Evolutionary conservation across 176 grass and related monocot genomes (phyloP).

Genomic region (Aegilops bicornis): DNA sequence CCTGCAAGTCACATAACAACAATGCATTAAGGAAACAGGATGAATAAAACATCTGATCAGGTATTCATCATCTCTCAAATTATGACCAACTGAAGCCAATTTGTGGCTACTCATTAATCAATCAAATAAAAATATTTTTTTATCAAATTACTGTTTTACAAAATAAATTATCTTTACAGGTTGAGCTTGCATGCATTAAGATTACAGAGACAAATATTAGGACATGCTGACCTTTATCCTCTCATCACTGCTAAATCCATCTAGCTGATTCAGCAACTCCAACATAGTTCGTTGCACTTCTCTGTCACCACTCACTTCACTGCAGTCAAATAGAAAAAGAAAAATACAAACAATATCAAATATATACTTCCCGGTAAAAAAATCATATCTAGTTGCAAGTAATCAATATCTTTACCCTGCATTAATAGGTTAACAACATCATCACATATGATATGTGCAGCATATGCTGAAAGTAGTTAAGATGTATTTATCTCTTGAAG

Average conservation of each 20-base stretch:
- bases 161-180: background rate
- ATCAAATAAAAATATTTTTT: background rate
- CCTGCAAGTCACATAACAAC: constrained; percentile 32
- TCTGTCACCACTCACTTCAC: constrained; percentile 80
- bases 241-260: constrained; percentile 83
- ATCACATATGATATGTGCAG: background rate
- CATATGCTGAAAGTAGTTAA: background rate
- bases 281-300: constrained; percentile 85
- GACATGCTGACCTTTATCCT: constrained; percentile 62
- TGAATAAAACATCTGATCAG: background rate
- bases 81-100: background rate
- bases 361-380: background rate
- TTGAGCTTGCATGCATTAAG: background rate
- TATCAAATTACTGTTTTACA: background rate
- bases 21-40: background rate
- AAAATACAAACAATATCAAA: constrained; percentile 4
- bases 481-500: background rate
- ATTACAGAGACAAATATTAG: constrained; percentile 2
- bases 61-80: background rate
- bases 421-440: background rate
- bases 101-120: background rate
- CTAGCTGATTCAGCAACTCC: constrained; percentile 79
- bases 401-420: background rate
- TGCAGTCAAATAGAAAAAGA: constrained; percentile 26
- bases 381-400: background rate